Evolutionary conservation across 1,139 yeast species (phyloP).

Genomic region (Sugiyamaella sp.): DNA sequence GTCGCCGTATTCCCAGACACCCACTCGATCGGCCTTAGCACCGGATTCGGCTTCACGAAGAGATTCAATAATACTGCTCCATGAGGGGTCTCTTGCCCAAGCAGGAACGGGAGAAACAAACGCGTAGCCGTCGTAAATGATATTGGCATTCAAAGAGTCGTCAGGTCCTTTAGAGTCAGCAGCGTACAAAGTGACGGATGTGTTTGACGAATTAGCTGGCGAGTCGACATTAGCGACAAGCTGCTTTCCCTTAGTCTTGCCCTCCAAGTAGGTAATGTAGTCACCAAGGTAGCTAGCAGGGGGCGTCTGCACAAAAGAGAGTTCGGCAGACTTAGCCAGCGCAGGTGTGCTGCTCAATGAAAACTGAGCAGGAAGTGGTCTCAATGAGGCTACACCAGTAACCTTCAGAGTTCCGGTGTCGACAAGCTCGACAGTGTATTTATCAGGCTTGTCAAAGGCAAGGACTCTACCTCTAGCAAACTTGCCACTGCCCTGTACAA

Average conservation of each 20-base stretch:
- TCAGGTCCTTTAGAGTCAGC: conserved; percentile 59
- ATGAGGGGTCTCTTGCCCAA: conserved; percentile 45
- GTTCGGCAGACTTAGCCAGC: conserved; percentile 60
- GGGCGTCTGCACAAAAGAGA: conserved; percentile 63
- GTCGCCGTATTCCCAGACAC: conserved; percentile 86
- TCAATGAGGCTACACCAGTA: conserved; percentile 52
- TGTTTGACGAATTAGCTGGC: conserved; percentile 44
- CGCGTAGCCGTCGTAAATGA: conserved; percentile 68
- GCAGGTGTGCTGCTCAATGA: conserved; percentile 49
- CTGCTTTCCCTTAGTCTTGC: conserved; percentile 55
- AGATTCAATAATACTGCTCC: conserved; percentile 35
- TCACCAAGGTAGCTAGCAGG: conserved; percentile 63
- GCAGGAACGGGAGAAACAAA: conserved; percentile 53
- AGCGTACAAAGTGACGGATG: conserved; percentile 60
- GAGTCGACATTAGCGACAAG: conserved; percentile 58
- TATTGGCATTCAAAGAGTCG: conserved; percentile 64
- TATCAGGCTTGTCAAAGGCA: conserved; percentile 52
- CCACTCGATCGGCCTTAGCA: conserved; percentile 59
- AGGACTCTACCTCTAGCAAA: conserved; percentile 64
- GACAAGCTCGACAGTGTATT: conserved; percentile 59
- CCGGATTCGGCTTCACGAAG: conserved; percentile 48
- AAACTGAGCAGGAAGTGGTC: conserved; percentile 60
- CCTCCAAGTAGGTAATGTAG: conserved; percentile 61
- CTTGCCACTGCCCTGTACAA: conserved; percentile 56
- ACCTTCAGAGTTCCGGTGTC: conserved; percentile 66